Percentiles rank a stretch among this genome's conserved stretches.
phyloP scores from a whole-genome alignment of 78 protist species.

The Bigelowiella natans region DNA sequence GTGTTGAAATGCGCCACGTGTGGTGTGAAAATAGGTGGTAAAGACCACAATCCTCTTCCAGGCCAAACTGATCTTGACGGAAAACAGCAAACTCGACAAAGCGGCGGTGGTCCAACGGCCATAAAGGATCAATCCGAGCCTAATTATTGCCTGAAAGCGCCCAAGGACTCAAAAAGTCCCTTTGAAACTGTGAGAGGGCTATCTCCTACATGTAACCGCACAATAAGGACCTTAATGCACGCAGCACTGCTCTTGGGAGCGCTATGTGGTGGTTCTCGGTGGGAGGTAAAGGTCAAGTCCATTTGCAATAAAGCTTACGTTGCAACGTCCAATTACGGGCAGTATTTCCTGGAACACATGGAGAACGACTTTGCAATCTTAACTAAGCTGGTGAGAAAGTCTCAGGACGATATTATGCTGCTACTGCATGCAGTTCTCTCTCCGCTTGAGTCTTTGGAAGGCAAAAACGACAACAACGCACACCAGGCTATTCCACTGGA shows the following conservation, averaged over 20 bases:
- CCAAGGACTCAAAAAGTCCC: not conserved
- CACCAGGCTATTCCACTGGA: not conserved
- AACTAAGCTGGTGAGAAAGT: not conserved
- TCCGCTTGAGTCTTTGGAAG: not conserved
- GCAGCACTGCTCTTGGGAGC: not conserved
- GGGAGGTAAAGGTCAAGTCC: not conserved
- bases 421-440: not conserved
- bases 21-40: not conserved
- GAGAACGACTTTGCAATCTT: not conserved
- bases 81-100: not conserved
- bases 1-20: not conserved
- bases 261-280: not conserved
- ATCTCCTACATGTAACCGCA: not conserved
- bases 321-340: not conserved
- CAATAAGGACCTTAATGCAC: not conserved
- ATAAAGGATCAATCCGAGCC: not conserved
- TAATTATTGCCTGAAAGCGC: not conserved
- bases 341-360: not conserved
- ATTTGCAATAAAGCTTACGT: not conserved
- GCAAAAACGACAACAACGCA: not conserved
- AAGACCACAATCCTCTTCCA: not conserved
- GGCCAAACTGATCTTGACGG: not conserved
- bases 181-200: not conserved
- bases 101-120: not conserved
- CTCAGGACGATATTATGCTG: not conserved